These are phyloP conservation scores for Choanephora cucurbitarum DNA, from an alignment of 371 early-diverging fungal species.

Conservation along the genomic window DNA sequence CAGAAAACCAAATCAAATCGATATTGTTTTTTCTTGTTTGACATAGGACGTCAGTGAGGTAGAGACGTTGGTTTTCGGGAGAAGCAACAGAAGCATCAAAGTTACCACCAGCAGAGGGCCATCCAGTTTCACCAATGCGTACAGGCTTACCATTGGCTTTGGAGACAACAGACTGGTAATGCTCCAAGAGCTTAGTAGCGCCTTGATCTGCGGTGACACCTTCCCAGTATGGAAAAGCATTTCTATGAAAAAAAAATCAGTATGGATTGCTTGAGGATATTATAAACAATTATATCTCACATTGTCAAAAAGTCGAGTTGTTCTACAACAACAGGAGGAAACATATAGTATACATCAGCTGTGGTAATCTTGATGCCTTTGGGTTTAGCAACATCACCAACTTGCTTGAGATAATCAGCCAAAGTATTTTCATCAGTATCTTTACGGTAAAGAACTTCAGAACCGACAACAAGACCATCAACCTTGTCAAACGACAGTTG, in stretches of 20 bases:
- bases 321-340: constrained; percentile 46
- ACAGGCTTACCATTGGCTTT: constrained; percentile 55
- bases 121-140: constrained; percentile 68
- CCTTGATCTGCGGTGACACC: constrained; percentile 55
- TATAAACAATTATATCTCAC: constrained; percentile 20
- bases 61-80: constrained; percentile 51
- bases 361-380: constrained; percentile 50
- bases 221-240: constrained; percentile 74
- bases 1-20: constrained; percentile 61
- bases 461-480: constrained; percentile 60
- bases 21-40: constrained; percentile 47
- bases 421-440: constrained; percentile 44
- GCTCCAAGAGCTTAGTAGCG: constrained; percentile 45
- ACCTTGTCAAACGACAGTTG: constrained; percentile 32
- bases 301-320: constrained; percentile 62
- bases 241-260: constrained; percentile 27
- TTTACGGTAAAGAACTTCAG: constrained; percentile 62
- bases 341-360: constrained; percentile 60
- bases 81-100: constrained; percentile 53
- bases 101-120: constrained; percentile 62
- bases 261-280: too few species aligned
- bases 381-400: constrained; percentile 31
- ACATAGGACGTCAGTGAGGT: constrained; percentile 46
- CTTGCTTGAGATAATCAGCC: constrained; percentile 37
- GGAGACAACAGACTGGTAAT: constrained; percentile 46